Evolutionary conservation across 495 filamentous ascomycete genomes (phyloP).

Genomic region (Penicillium atrosanguineum): DNA sequence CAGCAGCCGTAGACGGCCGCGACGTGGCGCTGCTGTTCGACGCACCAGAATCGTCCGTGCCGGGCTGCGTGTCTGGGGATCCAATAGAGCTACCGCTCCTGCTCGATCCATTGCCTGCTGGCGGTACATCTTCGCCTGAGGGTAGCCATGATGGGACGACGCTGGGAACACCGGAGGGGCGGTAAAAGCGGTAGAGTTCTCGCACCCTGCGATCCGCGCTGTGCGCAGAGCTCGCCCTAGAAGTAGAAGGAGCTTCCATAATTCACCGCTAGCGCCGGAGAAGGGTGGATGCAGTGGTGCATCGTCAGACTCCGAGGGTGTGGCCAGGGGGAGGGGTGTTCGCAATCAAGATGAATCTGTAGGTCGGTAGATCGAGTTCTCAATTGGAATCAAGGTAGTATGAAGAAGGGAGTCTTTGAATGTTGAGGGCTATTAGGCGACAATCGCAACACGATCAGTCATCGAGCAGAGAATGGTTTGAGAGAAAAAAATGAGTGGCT

Average conservation of each 20-base stretch:
- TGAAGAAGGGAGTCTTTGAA: neutral
- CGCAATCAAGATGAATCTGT: neutral
- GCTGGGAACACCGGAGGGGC: constrained; percentile 19
- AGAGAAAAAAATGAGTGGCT: neutral
- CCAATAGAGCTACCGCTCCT: neutral
- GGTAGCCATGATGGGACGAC: constrained; percentile 22
- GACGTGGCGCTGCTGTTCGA: constrained; percentile 13
- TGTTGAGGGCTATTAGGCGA: neutral
- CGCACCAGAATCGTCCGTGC: constrained; percentile 6
- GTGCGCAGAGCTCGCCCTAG: neutral
- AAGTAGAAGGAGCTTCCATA: constrained; percentile 11
- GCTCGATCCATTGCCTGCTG: neutral
- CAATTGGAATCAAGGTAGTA: neutral
- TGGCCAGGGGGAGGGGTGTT: neutral
- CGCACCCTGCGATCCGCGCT: constrained; percentile 28
- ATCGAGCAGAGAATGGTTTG: neutral
- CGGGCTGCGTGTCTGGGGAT: constrained; percentile 6
- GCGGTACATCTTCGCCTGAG: constrained; percentile 6
- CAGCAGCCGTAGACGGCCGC: constrained; percentile 14
- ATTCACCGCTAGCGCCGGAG: constrained; percentile 6
- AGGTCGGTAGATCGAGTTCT: neutral
- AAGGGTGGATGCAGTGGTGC: constrained; percentile 10
- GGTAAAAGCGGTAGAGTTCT: constrained; percentile 44
- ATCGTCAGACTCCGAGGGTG: constrained; percentile 8
- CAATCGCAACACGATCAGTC: constrained; percentile 2